phyloP scores from a whole-genome alignment of 306 rosid genomes.

The Ziziphus jujuba region DNA sequence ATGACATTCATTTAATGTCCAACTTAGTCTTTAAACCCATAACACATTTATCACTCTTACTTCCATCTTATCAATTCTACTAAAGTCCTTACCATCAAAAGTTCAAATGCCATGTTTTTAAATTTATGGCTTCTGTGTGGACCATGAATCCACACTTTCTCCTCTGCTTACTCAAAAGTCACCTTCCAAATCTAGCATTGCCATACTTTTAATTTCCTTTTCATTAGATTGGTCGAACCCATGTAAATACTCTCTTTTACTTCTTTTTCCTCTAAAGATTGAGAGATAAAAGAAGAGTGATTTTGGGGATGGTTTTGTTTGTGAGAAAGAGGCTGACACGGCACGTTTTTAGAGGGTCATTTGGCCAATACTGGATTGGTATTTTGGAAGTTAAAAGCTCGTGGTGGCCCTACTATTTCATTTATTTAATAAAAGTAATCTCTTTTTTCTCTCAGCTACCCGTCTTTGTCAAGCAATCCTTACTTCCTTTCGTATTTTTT shows the following conservation, averaged over 20 bases:
- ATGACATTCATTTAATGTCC: too few relatives aligned
- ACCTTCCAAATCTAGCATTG: conserved; percentile 6
- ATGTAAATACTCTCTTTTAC: background rate
- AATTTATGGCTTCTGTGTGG: too few relatives aligned
- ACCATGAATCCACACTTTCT: too few relatives aligned
- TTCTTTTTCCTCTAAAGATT: too few relatives aligned
- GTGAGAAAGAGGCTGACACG: conserved; percentile 14
- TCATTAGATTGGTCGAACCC: conserved; percentile 1
- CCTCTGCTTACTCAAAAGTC: background rate
- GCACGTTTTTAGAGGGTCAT: background rate
- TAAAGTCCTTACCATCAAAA: too few relatives aligned
- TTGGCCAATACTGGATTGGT: conserved; percentile 12
- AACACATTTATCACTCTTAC: too few relatives aligned
- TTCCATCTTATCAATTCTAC: too few relatives aligned
- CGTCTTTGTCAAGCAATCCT: too few relatives aligned
- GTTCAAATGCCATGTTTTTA: too few relatives aligned
- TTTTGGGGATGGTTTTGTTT: background rate
- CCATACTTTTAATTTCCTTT: background rate
- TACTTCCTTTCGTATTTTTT: too few relatives aligned
- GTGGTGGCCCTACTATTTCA: background rate
- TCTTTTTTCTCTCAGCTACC: background rate
- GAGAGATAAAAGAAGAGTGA: too few relatives aligned
- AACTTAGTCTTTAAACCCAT: too few relatives aligned
- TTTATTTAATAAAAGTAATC: background rate
- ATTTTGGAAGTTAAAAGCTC: conserved; percentile 16